A percentile compares a stretch with the other conserved stretches of the same genome.
Conservation (phyloP, 768 basidiomycete genomes). For the Auriscalpium orientale region DNA sequence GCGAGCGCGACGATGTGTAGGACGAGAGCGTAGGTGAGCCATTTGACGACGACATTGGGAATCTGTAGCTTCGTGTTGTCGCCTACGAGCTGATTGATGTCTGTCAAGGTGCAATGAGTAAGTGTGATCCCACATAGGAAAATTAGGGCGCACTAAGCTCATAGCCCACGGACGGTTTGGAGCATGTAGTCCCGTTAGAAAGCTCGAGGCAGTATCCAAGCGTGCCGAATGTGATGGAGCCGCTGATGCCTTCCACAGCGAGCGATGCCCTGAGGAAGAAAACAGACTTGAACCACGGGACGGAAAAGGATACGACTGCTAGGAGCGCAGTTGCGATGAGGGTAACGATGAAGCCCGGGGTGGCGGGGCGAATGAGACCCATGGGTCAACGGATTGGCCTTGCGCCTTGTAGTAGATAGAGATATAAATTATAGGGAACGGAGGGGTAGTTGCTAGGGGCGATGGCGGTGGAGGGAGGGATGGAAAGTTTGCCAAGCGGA, state of each 20-base stretch:
- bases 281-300: slow-evolving; percentile 82
- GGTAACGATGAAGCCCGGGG: slow-evolving; percentile 82
- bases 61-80: slow-evolving; percentile 60
- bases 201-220: slow-evolving; percentile 79
- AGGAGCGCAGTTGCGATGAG: slow-evolving; percentile 73
- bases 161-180: slow-evolving; percentile 79
- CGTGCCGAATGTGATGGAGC: slow-evolving; percentile 77
- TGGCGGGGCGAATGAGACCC: slow-evolving; percentile 73
- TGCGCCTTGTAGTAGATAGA: too few species aligned
- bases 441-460: not conserved
- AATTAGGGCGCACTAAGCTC: slow-evolving; percentile 56
- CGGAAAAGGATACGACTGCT: slow-evolving; percentile 83
- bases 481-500: too few species aligned
- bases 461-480: too few species aligned
- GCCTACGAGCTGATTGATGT: slow-evolving; percentile 76
- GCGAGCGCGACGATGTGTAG: slow-evolving; percentile 85
- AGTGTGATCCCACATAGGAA: not conserved
- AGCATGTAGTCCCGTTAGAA: slow-evolving; percentile 55
- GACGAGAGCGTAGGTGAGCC: slow-evolving; percentile 91
- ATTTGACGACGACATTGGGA: slow-evolving; percentile 80
- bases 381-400: slow-evolving; percentile 24
- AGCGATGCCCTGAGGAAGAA: slow-evolving; percentile 82
- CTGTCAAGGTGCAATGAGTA: slow-evolving; percentile 29
- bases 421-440: not conserved
- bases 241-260: slow-evolving; percentile 36